Evolutionary conservation across 108 stramenopile species (phyloP).

Genomic region (Schizochytrium sp.): DNA sequence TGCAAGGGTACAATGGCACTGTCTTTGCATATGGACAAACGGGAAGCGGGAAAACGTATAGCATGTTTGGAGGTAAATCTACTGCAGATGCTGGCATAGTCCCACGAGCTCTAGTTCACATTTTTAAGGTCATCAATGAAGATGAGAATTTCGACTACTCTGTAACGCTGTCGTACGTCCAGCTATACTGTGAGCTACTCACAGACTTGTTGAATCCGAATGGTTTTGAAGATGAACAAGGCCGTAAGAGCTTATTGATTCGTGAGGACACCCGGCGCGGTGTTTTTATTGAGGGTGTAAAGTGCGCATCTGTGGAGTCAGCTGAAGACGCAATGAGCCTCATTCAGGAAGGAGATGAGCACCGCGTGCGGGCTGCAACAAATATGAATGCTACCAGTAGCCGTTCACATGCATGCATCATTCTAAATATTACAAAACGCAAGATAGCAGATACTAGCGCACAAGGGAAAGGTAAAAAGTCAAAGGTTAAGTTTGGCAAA

Average conservation of each 20-base stretch:
- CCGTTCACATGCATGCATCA: slow-evolving; percentile 21
- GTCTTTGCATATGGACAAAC: slow-evolving; percentile 69
- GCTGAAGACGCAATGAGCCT: slow-evolving; percentile 49
- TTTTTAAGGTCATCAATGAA: slow-evolving; percentile 10
- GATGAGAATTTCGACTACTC: not conserved
- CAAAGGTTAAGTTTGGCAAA: slow-evolving; percentile 69
- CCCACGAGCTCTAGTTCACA: slow-evolving; percentile 31
- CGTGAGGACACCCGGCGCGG: slow-evolving; percentile 27
- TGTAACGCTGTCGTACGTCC: slow-evolving; percentile 42
- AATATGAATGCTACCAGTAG: slow-evolving; percentile 46
- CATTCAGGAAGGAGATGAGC: slow-evolving; percentile 29
- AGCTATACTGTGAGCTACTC: slow-evolving; percentile 46
- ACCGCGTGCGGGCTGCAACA: slow-evolving; percentile 49
- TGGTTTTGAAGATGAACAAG: not conserved
- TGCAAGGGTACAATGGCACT: slow-evolving; percentile 65
- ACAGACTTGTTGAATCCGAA: slow-evolving; percentile 37
- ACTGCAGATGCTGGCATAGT: slow-evolving; percentile 39
- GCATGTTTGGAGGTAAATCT: slow-evolving; percentile 33
- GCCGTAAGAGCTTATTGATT: not conserved
- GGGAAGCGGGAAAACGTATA: slow-evolving; percentile 58
- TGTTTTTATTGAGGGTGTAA: slow-evolving; percentile 30
- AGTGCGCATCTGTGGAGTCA: slow-evolving; percentile 1
- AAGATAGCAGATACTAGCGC: not conserved
- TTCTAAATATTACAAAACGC: slow-evolving; percentile 14
- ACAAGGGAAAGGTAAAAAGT: not conserved